Evolutionary conservation across 768 basidiomycete species (phyloP).

Genomic region (Boletus eberwhitei): DNA sequence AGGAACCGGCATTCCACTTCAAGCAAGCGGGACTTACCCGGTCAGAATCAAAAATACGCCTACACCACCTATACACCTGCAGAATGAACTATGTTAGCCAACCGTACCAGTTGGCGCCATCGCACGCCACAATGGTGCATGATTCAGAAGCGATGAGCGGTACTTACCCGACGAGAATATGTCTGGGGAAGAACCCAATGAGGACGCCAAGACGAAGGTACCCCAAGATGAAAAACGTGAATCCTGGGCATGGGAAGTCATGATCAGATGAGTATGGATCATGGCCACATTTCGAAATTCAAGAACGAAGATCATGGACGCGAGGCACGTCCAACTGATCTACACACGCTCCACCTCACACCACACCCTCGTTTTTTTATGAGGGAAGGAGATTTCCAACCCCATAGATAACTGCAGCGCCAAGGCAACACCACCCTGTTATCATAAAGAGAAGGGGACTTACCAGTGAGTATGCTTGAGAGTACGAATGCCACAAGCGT

Average conservation of each 20-base stretch:
- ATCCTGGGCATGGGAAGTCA: conserved; percentile 11
- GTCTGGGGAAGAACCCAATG: conserved; percentile 94
- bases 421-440: neutral
- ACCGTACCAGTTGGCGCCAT: neutral
- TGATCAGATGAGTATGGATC: conserved; percentile 9
- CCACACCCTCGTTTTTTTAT: neutral
- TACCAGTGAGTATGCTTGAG: conserved; percentile 84
- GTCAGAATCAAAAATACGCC: conserved; percentile 90
- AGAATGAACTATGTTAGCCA: neutral
- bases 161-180: conserved; percentile 89
- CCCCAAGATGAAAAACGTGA: conserved; percentile 86
- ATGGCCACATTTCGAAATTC: conserved; percentile 12
- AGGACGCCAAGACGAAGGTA: conserved; percentile 77
- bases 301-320: neutral
- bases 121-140: neutral
- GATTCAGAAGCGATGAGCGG: conserved; percentile 4
- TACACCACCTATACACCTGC: conserved; percentile 89
- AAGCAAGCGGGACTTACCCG: conserved; percentile 47
- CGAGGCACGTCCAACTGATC: neutral
- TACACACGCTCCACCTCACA: neutral
- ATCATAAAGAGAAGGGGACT: conserved; percentile 9
- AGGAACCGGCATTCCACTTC: neutral
- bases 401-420: neutral
- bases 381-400: neutral
- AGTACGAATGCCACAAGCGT: conserved; percentile 87